These are phyloP conservation scores for Xylaria palmicola DNA, from an alignment of 495 filamentous ascomycete genomes.

Conservation along the genomic window DNA sequence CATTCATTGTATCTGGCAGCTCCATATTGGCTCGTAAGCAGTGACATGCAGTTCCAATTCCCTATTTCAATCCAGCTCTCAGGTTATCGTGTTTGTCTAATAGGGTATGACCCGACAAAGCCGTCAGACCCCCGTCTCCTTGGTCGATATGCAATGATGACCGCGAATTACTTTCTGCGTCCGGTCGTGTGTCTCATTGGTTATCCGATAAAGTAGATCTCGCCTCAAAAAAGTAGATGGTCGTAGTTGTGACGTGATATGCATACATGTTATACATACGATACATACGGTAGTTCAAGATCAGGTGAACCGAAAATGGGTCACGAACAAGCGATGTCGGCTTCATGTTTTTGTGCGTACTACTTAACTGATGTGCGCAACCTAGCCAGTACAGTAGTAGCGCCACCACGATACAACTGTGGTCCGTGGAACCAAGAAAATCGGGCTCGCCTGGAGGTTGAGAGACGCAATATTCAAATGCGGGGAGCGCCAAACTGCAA, in stretches of 20 bases:
- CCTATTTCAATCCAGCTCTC: not conserved
- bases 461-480: slow-evolving; percentile 7
- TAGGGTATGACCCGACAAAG: not conserved
- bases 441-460: not conserved
- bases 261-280: slow-evolving; percentile 5
- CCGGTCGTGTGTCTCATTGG: not conserved
- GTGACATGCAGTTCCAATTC: not conserved
- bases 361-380: not conserved
- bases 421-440: too few relatives aligned
- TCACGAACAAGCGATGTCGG: slow-evolving; percentile 8
- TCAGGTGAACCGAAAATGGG: slow-evolving; percentile 11
- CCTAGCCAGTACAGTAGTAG: slow-evolving; percentile 8
- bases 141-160: not conserved
- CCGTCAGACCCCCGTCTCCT: not conserved
- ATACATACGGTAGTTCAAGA: slow-evolving; percentile 4
- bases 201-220: not conserved
- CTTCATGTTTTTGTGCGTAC: not conserved
- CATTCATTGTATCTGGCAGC: slow-evolving; percentile 56
- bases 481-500: slow-evolving; percentile 2
- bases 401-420: slow-evolving; percentile 8
- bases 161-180: not conserved
- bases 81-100: not conserved
- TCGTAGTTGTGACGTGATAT: not conserved
- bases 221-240: not conserved
- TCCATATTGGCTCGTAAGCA: slow-evolving; percentile 18